These are phyloP conservation scores for Physcia stellaris DNA, from an alignment of 495 filamentous ascomycete genomes.

Conservation along the genomic window DNA sequence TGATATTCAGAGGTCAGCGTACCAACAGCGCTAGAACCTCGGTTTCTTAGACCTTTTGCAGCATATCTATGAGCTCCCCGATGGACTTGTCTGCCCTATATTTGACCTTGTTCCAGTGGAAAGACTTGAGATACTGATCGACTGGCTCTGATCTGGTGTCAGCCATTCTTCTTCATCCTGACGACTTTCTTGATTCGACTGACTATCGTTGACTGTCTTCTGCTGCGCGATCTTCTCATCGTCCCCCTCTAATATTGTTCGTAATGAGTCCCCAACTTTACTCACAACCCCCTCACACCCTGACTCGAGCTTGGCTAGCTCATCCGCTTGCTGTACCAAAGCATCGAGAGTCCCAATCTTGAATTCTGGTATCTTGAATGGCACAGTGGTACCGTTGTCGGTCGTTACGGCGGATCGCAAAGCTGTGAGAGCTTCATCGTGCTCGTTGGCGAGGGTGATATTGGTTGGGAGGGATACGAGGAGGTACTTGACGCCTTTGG, in stretches of 20 bases:
- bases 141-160: slow-evolving; percentile 53
- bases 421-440: slow-evolving; percentile 66
- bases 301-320: slow-evolving; percentile 72
- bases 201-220: slow-evolving; percentile 94
- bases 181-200: slow-evolving; percentile 16
- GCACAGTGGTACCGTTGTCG: slow-evolving; percentile 62
- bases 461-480: slow-evolving; percentile 64
- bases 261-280: slow-evolving; percentile 80
- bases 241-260: slow-evolving; percentile 65
- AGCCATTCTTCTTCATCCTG: slow-evolving; percentile 6
- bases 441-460: slow-evolving; percentile 55
- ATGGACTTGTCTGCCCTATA: slow-evolving; percentile 86
- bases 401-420: slow-evolving; percentile 55
- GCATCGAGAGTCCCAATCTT: slow-evolving; percentile 96
- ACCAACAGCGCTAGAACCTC: not conserved
- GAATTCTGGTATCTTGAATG: slow-evolving; percentile 80
- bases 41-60: slow-evolving; percentile 56
- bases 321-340: slow-evolving; percentile 93
- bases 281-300: slow-evolving; percentile 69
- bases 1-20: slow-evolving; percentile 17
- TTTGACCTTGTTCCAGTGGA: slow-evolving; percentile 93
- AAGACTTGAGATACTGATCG: slow-evolving; percentile 79
- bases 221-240: slow-evolving; percentile 70
- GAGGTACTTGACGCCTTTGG: slow-evolving; percentile 48
- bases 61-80: slow-evolving; percentile 65